Conservation (phyloP, 23 red algal species). For the Cyanidiococcus yangmingshanensis region DNA sequence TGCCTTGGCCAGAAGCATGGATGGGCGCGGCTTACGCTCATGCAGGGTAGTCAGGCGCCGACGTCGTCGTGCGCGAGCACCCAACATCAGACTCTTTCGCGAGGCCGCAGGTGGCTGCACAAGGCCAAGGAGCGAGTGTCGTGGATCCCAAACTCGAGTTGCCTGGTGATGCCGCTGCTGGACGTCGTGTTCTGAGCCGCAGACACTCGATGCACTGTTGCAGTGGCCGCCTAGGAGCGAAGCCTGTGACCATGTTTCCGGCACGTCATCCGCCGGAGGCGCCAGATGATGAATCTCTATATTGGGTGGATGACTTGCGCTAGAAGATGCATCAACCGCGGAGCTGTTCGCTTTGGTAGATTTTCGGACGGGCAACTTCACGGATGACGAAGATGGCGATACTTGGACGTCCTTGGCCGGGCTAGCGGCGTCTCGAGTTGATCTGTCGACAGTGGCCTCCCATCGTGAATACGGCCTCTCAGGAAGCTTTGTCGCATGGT, state of each 20-base stretch:
- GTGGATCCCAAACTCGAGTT: neutral
- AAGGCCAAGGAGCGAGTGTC: constrained; percentile 8
- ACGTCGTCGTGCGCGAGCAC: constrained; percentile 2
- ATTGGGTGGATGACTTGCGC: neutral
- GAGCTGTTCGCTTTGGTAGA: no score
- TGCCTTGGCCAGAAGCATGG: neutral
- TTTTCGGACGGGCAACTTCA: neutral
- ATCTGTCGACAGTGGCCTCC: neutral
- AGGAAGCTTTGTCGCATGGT: neutral
- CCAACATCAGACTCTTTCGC: constrained; percentile 13
- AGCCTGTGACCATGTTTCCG: neutral
- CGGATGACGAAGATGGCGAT: neutral
- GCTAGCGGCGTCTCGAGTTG: neutral
- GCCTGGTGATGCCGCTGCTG: neutral
- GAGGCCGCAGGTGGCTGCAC: neutral
- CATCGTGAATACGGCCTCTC: neutral
- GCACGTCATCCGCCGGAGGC: neutral
- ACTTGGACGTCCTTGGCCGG: neutral
- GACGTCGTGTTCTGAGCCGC: neutral
- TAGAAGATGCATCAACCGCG: neutral
- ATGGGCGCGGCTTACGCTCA: constrained; percentile 10
- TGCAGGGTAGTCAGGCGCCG: neutral
- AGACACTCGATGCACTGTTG: neutral
- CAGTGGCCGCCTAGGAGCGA: neutral
- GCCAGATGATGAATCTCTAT: neutral